Conservation (phyloP, 2,329 filamentous ascomycete species). For the Setomelanomma holmii region DNA sequence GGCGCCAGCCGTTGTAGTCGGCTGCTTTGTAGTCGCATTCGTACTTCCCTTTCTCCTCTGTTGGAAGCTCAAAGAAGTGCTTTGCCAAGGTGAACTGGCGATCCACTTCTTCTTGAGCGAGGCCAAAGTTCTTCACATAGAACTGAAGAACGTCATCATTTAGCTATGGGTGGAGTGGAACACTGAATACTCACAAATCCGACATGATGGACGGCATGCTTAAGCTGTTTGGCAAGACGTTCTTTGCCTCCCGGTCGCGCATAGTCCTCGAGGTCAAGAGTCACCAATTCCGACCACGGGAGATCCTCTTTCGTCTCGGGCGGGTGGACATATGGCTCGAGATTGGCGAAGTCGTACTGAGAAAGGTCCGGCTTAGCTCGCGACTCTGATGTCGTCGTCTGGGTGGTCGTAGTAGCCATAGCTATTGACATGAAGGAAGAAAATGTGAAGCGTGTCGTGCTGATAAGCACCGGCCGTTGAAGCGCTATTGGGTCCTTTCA, state of each 20-base stretch:
- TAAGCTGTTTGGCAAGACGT: constrained; percentile 61
- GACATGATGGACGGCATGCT: constrained; percentile 59
- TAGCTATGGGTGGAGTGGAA: no score
- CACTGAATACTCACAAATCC: constrained; percentile 52
- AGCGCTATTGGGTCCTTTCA: neutral
- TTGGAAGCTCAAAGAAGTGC: constrained; percentile 63
- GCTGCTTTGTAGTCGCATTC: constrained; percentile 53
- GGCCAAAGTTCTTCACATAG: constrained; percentile 67
- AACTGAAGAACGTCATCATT: constrained; percentile 55
- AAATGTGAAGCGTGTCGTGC: neutral
- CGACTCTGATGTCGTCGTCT: constrained; percentile 10
- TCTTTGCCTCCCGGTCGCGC: constrained; percentile 63
- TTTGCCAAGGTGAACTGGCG: constrained; percentile 68
- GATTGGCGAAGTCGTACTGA: constrained; percentile 41
- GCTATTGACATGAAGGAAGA: neutral
- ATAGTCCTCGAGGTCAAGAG: constrained; percentile 63
- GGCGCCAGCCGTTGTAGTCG: constrained; percentile 61
- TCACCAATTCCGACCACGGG: constrained; percentile 64
- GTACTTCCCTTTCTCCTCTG: constrained; percentile 66
- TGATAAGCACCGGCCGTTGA: neutral
- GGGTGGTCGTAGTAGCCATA: constrained; percentile 30
- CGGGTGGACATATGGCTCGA: constrained; percentile 52
- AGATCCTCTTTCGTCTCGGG: constrained; percentile 57
- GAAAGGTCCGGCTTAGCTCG: constrained; percentile 16
- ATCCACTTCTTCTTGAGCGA: constrained; percentile 67